phyloP scores from a whole-genome alignment of 2,329 filamentous ascomycete genomes.

The Monilinia vaccinii-corymbosi region DNA sequence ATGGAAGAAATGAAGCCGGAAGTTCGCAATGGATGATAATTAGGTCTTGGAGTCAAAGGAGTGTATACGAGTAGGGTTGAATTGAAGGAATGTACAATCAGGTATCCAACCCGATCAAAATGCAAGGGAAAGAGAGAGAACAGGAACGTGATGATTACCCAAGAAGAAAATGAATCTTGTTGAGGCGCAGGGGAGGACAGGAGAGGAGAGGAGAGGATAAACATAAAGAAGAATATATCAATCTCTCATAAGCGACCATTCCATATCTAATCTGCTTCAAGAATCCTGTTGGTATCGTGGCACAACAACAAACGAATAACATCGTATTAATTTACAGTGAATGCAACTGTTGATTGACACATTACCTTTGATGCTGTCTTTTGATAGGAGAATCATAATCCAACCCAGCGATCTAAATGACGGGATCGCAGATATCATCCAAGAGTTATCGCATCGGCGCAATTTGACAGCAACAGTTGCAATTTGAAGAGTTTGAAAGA shows the following conservation, averaged over 20 bases:
- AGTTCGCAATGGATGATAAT: background rate
- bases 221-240: background rate
- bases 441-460: background rate
- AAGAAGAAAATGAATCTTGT: background rate
- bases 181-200: background rate
- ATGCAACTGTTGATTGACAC: background rate
- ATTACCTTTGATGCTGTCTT: background rate
- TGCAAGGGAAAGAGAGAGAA: background rate
- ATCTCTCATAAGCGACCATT: background rate
- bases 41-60: background rate
- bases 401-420: background rate
- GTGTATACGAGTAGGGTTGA: background rate
- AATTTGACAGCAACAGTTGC: no score
- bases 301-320: background rate
- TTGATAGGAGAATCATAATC: background rate
- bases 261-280: background rate
- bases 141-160: background rate
- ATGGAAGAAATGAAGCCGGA: background rate
- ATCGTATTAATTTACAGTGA: background rate
- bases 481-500: background rate
- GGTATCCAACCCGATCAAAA: constrained; percentile 6
- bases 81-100: constrained; percentile 4
- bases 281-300: background rate
- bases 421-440: background rate
- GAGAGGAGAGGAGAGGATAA: background rate